Evolutionary conservation across 2,329 filamentous ascomycete genomes (phyloP).

Genomic region (Zasmidium cellare): DNA sequence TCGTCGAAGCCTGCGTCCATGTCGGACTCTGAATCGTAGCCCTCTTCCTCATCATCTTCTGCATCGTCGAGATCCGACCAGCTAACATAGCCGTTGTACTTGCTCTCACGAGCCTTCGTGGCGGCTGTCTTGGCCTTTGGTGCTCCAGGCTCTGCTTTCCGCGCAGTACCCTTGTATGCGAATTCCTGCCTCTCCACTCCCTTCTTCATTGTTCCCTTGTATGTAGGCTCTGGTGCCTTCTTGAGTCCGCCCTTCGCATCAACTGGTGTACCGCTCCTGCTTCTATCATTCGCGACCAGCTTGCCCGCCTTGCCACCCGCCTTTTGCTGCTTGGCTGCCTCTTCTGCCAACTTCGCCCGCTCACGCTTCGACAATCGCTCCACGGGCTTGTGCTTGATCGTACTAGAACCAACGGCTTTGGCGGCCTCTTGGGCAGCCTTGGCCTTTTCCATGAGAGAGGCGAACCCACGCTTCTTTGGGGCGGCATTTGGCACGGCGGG

Average conservation of each 20-base stretch:
- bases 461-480: conserved; percentile 65
- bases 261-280: conserved; percentile 28
- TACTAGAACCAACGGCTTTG: conserved; percentile 62
- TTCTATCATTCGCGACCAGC: conserved; percentile 27
- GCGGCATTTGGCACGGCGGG: conserved; percentile 25
- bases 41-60: conserved; percentile 67
- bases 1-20: conserved; percentile 72
- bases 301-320: conserved; percentile 37
- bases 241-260: conserved; percentile 18
- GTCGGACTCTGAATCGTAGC: conserved; percentile 73
- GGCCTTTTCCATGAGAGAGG: conserved; percentile 71
- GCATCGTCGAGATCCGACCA: conserved; percentile 42
- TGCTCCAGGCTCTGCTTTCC: conserved; percentile 38
- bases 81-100: conserved; percentile 41
- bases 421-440: conserved; percentile 62
- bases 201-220: conserved; percentile 43
- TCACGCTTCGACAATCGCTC: conserved; percentile 64
- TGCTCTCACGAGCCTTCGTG: conserved; percentile 33
- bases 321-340: conserved; percentile 48
- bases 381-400: conserved; percentile 73
- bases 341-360: conserved; percentile 39
- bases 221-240: conserved; percentile 36
- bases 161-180: conserved; percentile 50
- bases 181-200: conserved; percentile 23
- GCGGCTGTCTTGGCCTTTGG: conserved; percentile 37